These are phyloP conservation scores for Mortierella sp. DNA, from an alignment of 371 early-diverging fungal genomes.

Conservation along the genomic window DNA sequence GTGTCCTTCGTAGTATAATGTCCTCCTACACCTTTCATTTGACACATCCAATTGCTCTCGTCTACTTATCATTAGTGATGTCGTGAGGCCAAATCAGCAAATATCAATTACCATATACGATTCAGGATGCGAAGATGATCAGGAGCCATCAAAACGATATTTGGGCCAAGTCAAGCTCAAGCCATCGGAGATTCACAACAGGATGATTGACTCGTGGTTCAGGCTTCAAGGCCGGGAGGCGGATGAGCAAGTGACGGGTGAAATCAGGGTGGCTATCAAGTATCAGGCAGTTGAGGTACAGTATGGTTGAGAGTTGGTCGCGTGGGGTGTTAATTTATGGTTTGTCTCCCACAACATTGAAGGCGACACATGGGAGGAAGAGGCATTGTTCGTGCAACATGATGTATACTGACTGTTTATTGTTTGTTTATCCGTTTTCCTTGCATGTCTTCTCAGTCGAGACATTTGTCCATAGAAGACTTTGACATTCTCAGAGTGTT, in stretches of 20 bases:
- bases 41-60: too few species aligned
- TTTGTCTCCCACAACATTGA: too few species aligned
- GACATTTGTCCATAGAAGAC: constrained; percentile 65
- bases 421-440: not conserved
- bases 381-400: not conserved
- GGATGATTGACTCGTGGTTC: constrained; percentile 77
- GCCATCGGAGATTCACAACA: constrained; percentile 66
- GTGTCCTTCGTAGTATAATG: not conserved
- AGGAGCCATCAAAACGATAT: constrained; percentile 57
- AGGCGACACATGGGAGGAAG: too few species aligned
- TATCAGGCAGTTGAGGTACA: constrained; percentile 62
- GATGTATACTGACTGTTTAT: not conserved
- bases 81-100: constrained; percentile 69
- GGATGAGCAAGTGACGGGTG: constrained; percentile 69
- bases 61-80: too few species aligned
- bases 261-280: constrained; percentile 72
- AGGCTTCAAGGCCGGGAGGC: constrained; percentile 62
- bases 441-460: constrained; percentile 31
- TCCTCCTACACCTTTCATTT: not conserved
- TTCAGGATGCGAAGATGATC: constrained; percentile 59
- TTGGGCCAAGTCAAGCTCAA: constrained; percentile 72
- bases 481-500: constrained; percentile 81
- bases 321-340: too few species aligned
- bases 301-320: too few species aligned
- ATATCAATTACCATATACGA: constrained; percentile 75